Conservation (phyloP, 2,329 filamentous ascomycete species). For the Scedosporium dehoogii region DNA sequence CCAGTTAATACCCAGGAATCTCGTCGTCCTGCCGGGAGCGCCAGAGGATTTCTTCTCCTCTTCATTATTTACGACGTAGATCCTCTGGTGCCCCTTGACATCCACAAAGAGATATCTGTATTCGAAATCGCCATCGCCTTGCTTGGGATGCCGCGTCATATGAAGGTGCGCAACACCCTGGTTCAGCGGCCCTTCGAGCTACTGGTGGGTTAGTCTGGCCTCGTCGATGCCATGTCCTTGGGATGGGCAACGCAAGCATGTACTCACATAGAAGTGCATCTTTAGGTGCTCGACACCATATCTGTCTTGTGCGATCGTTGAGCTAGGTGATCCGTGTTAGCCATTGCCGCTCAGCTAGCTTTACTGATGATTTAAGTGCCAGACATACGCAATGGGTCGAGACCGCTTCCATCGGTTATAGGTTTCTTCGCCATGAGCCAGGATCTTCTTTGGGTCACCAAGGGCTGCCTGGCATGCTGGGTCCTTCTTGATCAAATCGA, state of each 20-base stretch:
- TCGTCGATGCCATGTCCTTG: not conserved
- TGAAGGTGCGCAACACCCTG: constrained; percentile 68
- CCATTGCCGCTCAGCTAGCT: not conserved
- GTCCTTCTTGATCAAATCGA: constrained; percentile 68
- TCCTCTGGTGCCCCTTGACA: constrained; percentile 57
- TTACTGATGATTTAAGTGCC: not conserved
- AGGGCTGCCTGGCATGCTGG: constrained; percentile 61
- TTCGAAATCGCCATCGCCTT: constrained; percentile 50
- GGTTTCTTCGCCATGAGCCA: constrained; percentile 71
- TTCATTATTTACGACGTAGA: constrained; percentile 53
- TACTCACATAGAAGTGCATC: constrained; percentile 72
- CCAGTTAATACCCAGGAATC: constrained; percentile 56
- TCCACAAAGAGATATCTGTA: constrained; percentile 77
- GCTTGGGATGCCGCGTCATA: constrained; percentile 56
- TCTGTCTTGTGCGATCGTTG: constrained; percentile 8
- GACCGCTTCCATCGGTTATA: constrained; percentile 70
- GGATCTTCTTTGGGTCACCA: constrained; percentile 65
- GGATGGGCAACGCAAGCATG: not conserved
- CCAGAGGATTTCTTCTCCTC: constrained; percentile 22
- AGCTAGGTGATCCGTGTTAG: constrained; percentile 2
- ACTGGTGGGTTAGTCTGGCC: constrained; percentile 4
- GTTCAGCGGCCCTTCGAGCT: constrained; percentile 69
- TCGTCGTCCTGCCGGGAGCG: constrained; percentile 32
- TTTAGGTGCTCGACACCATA: constrained; percentile 51
- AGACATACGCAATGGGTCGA: constrained; percentile 46